A percentile compares a stretch with the other conserved stretches of the same genome.
phyloP scores from a whole-genome alignment of 1,139 yeast genomes.

The Saccharomyces hybrid region DNA sequence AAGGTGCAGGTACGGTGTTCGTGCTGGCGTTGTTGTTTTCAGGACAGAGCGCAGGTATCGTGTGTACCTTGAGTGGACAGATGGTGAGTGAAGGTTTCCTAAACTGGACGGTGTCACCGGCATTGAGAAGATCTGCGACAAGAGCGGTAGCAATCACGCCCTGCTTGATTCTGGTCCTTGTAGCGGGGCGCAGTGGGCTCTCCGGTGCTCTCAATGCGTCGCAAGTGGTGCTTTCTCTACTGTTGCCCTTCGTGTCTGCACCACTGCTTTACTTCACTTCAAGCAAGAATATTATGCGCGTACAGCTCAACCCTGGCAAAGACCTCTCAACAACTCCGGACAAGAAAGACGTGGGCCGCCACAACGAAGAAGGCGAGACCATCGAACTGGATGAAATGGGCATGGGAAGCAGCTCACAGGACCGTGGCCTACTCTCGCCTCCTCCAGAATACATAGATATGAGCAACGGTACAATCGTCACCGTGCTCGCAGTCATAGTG shows the following conservation, averaged over 20 bases:
- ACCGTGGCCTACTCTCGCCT: background rate
- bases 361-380: conserved; percentile 8
- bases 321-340: conserved; percentile 2
- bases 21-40: conserved; percentile 68
- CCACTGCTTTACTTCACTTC: conserved; percentile 69
- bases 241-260: conserved; percentile 67
- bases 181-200: conserved; percentile 64
- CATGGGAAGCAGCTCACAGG: background rate
- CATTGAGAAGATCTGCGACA: conserved; percentile 63
- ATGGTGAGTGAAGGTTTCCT: conserved; percentile 74
- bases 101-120: conserved; percentile 63
- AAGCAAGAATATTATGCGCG: conserved; percentile 51
- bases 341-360: background rate
- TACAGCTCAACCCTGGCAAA: conserved; percentile 27
- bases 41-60: conserved; percentile 77
- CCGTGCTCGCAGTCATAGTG: conserved; percentile 50
- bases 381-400: background rate
- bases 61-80: conserved; percentile 76
- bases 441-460: conserved; percentile 39
- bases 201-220: conserved; percentile 64
- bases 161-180: conserved; percentile 53
- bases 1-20: conserved; percentile 65
- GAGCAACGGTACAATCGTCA: conserved; percentile 60
- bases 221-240: conserved; percentile 63
- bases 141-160: conserved; percentile 68